These are phyloP conservation scores for Thelonectria rubi DNA, from an alignment of 2,329 filamentous ascomycete species.

Conservation along the genomic window DNA sequence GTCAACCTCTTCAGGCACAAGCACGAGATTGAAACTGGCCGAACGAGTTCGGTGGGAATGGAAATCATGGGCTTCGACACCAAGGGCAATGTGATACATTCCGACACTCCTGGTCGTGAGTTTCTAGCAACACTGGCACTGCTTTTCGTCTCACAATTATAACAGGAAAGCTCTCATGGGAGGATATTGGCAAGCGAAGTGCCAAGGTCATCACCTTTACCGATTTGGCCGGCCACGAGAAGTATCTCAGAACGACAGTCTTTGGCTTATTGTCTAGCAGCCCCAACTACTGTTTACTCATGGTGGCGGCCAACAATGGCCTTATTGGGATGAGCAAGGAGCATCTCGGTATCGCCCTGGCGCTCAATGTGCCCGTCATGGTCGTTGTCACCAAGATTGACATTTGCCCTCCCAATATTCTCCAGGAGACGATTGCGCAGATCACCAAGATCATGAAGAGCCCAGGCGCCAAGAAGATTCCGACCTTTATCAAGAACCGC, in stretches of 20 bases:
- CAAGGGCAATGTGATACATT: conserved; percentile 81
- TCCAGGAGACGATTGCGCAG: conserved; percentile 92
- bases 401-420: conserved; percentile 94
- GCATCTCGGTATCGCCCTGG: conserved; percentile 92
- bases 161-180: conserved; percentile 82
- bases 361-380: conserved; percentile 97
- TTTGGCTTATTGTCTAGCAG: conserved; percentile 94
- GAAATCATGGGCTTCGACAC: conserved; percentile 98
- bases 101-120: conserved; percentile 83
- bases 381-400: conserved; percentile 98
- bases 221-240: conserved; percentile 93
- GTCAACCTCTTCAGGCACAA: conserved; percentile 98
- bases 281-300: conserved; percentile 96
- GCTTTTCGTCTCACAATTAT: conserved; percentile 26
- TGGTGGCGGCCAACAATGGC: conserved; percentile 98
- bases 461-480: conserved; percentile 92
- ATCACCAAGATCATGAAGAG: conserved; percentile 93
- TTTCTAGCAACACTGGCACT: conserved; percentile 10
- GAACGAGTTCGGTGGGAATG: conserved; percentile 97
- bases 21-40: conserved; percentile 94
- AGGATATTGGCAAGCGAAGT: conserved; percentile 94
- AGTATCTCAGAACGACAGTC: conserved; percentile 93
- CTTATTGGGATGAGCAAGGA: conserved; percentile 98
- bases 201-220: conserved; percentile 98
- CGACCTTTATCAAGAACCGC: conserved; percentile 90